phyloP scores from a whole-genome alignment of 768 basidiomycete genomes.

The Serendipita sp. region DNA sequence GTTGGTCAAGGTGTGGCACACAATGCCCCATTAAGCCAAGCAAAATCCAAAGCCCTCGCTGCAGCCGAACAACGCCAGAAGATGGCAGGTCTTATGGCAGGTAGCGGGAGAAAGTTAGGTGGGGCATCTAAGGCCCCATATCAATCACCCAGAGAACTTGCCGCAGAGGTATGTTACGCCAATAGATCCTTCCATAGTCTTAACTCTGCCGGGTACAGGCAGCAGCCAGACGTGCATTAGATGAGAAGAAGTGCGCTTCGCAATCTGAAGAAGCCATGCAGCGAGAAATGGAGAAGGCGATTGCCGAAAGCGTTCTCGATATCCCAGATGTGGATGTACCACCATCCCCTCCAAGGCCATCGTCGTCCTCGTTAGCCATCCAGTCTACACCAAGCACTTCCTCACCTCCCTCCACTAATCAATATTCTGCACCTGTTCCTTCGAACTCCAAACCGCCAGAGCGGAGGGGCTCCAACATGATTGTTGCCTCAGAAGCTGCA shows the following conservation, averaged over 20 bases:
- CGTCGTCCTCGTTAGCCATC: slow-evolving; percentile 2
- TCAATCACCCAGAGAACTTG: slow-evolving; percentile 47
- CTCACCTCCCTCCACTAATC: neutral
- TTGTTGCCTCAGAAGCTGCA: neutral
- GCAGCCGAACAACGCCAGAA: slow-evolving; percentile 63
- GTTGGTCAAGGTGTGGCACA: slow-evolving; percentile 56
- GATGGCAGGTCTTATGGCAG: slow-evolving; percentile 28
- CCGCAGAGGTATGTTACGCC: slow-evolving; percentile 36
- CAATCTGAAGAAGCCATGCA: slow-evolving; percentile 31
- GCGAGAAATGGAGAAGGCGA: slow-evolving; percentile 53
- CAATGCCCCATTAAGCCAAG: slow-evolving; percentile 48
- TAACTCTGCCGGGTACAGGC: slow-evolving; percentile 35
- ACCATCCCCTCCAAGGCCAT: slow-evolving; percentile 3
- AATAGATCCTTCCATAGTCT: neutral
- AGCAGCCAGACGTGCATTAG: slow-evolving; percentile 59
- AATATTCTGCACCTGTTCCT: neutral
- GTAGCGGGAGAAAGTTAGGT: slow-evolving; percentile 39
- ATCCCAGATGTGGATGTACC: slow-evolving; percentile 5
- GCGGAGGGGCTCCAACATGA: neutral
- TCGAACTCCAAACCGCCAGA: neutral
- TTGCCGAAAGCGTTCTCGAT: slow-evolving; percentile 44
- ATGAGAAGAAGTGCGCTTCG: slow-evolving; percentile 61
- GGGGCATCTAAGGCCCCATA: slow-evolving; percentile 24
- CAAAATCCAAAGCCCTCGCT: slow-evolving; percentile 50
- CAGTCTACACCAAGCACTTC: slow-evolving; percentile 7